A percentile compares a stretch with the other conserved stretches of the same genome.
Evolutionary conservation across 116 monocot species (phyloP).

Genomic region (Papilionanthe hybrid): DNA sequence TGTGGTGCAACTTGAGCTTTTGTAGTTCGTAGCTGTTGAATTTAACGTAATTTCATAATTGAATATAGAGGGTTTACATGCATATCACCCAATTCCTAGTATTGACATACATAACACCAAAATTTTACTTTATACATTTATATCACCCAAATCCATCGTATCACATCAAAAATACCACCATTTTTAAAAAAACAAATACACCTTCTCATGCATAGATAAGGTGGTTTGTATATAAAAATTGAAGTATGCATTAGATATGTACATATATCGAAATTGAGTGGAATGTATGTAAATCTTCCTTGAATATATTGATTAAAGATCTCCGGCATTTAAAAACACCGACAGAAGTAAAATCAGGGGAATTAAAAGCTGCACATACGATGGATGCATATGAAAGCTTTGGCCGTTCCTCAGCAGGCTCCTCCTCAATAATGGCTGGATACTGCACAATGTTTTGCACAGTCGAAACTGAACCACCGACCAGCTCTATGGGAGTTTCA

Average conservation of each 20-base stretch:
- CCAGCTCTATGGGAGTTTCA: slow-evolving; percentile 40
- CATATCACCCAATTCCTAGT: too few relatives aligned
- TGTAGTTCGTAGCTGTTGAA: slow-evolving; percentile 41
- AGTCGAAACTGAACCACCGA: slow-evolving; percentile 28
- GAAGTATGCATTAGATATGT: too few relatives aligned
- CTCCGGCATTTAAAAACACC: background rate
- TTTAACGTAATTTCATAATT: background rate
- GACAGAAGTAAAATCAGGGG: background rate
- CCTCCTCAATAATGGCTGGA: slow-evolving; percentile 26
- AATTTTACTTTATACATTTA: too few relatives aligned
- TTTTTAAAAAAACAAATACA: too few relatives aligned
- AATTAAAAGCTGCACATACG: slow-evolving; percentile 26
- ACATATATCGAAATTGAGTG: too few relatives aligned
- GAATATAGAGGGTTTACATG: background rate
- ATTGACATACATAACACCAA: too few relatives aligned
- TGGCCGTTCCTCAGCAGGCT: slow-evolving; percentile 38
- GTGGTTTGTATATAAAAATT: too few relatives aligned
- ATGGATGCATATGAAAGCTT: slow-evolving; percentile 92
- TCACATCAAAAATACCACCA: too few relatives aligned
- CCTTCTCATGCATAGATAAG: too few relatives aligned
- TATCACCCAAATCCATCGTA: too few relatives aligned
- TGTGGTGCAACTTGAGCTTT: slow-evolving; percentile 39
- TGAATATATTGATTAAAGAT: background rate
- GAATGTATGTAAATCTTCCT: too few relatives aligned
- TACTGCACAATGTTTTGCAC: slow-evolving; percentile 22